Evolutionary conservation across 768 basidiomycete genomes (phyloP).

Genomic region (Suillus alpinus): DNA sequence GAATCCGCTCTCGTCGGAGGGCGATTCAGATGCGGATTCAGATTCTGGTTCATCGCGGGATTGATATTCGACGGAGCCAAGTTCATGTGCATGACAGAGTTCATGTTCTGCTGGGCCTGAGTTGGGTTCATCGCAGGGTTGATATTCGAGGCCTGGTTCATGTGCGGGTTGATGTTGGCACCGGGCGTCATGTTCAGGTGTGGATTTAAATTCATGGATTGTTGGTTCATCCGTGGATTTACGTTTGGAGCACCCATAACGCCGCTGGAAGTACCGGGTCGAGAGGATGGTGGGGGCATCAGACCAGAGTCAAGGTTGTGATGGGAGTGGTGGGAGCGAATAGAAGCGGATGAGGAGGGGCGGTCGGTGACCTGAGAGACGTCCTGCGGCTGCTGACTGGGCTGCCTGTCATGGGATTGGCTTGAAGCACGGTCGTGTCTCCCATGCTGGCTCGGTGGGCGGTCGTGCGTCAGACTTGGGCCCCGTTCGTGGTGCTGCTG

Average conservation of each 20-base stretch:
- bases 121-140: constrained; percentile 8
- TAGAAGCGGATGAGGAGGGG: constrained; percentile 26
- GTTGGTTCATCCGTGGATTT: constrained; percentile 23
- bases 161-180: constrained; percentile 12
- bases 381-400: constrained; percentile 6
- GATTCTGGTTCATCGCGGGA: constrained; percentile 8
- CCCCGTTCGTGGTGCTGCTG: constrained; percentile 21
- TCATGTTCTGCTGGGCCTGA: constrained; percentile 17
- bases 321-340: constrained; percentile 27
- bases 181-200: constrained; percentile 14
- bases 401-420: constrained; percentile 21
- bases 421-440: constrained; percentile 22
- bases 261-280: constrained; percentile 26
- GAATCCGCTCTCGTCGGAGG: constrained; percentile 30
- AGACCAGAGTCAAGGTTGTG: constrained; percentile 17
- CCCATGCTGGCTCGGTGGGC: constrained; percentile 22
- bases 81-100: constrained; percentile 14
- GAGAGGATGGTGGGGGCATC: constrained; percentile 24
- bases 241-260: constrained; percentile 10
- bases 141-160: constrained; percentile 24
- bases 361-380: constrained; percentile 15
- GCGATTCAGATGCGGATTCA: constrained; percentile 18
- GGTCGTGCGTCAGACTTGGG: constrained; percentile 19
- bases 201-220: constrained; percentile 20
- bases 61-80: constrained; percentile 13